These are phyloP conservation scores for Blastobotrys raffinosifermentans DNA, from an alignment of 1,139 yeast genomes.

Conservation along the genomic window DNA sequence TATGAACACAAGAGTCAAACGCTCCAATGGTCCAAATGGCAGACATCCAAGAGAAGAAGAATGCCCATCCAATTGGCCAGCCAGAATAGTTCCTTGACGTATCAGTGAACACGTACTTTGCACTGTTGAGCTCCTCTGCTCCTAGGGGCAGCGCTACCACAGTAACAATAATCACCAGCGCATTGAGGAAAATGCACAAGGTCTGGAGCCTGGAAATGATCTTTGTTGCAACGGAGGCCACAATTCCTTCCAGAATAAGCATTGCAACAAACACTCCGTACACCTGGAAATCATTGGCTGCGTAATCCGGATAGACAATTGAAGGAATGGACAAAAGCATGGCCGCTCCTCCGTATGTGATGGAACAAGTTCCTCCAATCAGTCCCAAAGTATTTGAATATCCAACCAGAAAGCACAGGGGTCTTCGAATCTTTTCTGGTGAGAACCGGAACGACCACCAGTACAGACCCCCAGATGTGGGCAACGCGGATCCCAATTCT, in stretches of 20 bases:
- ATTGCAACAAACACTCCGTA: constrained; percentile 55
- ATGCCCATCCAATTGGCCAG: constrained; percentile 68
- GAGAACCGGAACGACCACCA: constrained; percentile 47
- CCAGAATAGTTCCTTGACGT: constrained; percentile 48
- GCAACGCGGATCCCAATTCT: constrained; percentile 54
- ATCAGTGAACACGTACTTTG: constrained; percentile 49
- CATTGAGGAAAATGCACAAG: constrained; percentile 51
- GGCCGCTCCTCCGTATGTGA: constrained; percentile 53
- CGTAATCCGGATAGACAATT: constrained; percentile 44
- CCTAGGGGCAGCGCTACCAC: constrained; percentile 26
- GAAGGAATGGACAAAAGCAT: constrained; percentile 50
- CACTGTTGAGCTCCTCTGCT: constrained; percentile 30
- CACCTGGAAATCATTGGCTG: constrained; percentile 41
- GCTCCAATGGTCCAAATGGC: constrained; percentile 44
- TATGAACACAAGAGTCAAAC: constrained; percentile 66
- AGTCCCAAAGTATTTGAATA: constrained; percentile 54
- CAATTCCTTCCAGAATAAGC: constrained; percentile 40
- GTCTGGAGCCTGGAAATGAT: constrained; percentile 56
- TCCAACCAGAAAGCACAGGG: constrained; percentile 52
- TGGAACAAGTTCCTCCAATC: constrained; percentile 51
- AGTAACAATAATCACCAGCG: constrained; percentile 49
- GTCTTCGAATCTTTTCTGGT: constrained; percentile 41
- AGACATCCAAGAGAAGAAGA: constrained; percentile 55
- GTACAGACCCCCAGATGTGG: constrained; percentile 66
- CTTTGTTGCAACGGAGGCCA: constrained; percentile 47